Evolutionary conservation across 2,329 filamentous ascomycete genomes (phyloP).

Genomic region (Cladosporium cucumerinum): DNA sequence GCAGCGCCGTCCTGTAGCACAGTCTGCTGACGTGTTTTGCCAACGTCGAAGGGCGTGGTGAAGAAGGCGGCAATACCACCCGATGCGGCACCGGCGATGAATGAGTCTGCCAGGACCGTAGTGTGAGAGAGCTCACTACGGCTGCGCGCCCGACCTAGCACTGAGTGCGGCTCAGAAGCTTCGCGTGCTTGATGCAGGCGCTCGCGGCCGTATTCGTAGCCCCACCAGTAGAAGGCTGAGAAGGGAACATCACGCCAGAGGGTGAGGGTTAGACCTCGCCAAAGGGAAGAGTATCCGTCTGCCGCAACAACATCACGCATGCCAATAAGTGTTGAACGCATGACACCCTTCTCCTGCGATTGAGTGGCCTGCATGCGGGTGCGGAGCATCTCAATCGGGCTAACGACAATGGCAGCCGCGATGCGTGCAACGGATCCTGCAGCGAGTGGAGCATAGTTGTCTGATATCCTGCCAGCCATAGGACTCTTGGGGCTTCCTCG

Average conservation of each 20-base stretch:
- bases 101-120: conserved; percentile 82
- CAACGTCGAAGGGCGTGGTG: conserved; percentile 95
- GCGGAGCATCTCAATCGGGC: conserved; percentile 89
- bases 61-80: conserved; percentile 82
- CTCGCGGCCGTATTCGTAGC: conserved; percentile 81
- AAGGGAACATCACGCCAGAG: conserved; percentile 97
- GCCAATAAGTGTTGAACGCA: conserved; percentile 73
- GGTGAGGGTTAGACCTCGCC: conserved; percentile 85
- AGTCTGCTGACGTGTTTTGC: conserved; percentile 91
- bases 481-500: conserved; percentile 71
- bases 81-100: conserved; percentile 77
- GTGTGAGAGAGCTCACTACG: conserved; percentile 67
- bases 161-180: conserved; percentile 34
- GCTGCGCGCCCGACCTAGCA: conserved; percentile 41
- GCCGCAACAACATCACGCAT: conserved; percentile 73
- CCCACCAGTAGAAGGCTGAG: conserved; percentile 96
- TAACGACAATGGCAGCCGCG: conserved; percentile 76
- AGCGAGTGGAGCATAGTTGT: conserved; percentile 73
- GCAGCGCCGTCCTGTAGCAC: conserved; percentile 55
- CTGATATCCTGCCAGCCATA: conserved; percentile 57
- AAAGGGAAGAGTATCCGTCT: conserved; percentile 77
- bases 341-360: conserved; percentile 57
- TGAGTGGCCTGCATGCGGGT: conserved; percentile 75
- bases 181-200: conserved; percentile 65
- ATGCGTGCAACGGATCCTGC: conserved; percentile 76